Evolutionary conservation across 345 rosid genomes (phyloP), one percentile per base, ranked within the genome.

Genomic region (Arabidopsis suecica): DNA sequence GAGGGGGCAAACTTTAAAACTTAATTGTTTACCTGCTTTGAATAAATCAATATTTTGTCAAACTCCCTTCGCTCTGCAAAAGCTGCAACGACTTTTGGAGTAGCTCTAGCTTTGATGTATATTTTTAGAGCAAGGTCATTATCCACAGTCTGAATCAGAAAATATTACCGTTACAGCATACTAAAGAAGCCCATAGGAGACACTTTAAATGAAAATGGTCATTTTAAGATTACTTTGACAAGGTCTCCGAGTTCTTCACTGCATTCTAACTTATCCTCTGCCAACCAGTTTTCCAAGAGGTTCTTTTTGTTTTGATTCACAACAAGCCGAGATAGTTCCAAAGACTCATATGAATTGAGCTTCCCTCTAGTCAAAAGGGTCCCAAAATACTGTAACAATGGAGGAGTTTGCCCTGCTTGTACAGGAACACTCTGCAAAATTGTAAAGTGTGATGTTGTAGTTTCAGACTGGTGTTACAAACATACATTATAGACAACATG

Each of bases 11-110:
- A 47, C 42, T 49, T 64, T 20, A 38, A 25, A 23, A 8, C 12
- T 25, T 49, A 41, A 36, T 68, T 40, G 68, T 30, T 67, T 70
- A 93, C 99, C 96, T 96, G 99, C 90, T 93, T 96, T 6, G 98
- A 96, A 77, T 96, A 96, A 64, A 96, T 87, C 81, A 96, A 71
- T 68, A 96, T 96, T 78, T 96, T 96, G 85, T 96, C 99, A 68
- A 93, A 96, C 88, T 96, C 99, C 78, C 97, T 90, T 73, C 99
- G 78, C 86, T 96, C 99, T 28, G 99, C 99, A 83, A 96, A 96
- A 81, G 99, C 99, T 41, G 99, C 98, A 41, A 96, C 98, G 79
- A 96, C 99, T 86, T 96, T 96, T 44, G 99, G 99, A 58, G 99
- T 96, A 67, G 97, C 99, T 83, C 99, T 88, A 53, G 99, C 99